phyloP scores from a whole-genome alignment of 768 basidiomycete species.

The Psilocybe cubensis region DNA sequence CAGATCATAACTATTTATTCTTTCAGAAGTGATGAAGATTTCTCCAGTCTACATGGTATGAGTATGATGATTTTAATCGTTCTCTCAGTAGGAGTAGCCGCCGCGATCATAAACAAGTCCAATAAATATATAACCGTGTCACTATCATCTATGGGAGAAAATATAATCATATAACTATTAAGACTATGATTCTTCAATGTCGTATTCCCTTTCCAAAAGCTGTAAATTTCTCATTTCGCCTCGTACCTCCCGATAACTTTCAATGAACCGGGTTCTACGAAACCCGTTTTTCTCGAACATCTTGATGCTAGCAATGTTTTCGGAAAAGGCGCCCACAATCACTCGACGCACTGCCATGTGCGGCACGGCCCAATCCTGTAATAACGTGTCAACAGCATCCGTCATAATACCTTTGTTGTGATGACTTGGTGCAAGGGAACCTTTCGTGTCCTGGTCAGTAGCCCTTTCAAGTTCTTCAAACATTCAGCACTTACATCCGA shows the following conservation, averaged over 20 bases:
- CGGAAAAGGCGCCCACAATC: conserved; percentile 44
- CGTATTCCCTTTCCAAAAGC: neutral
- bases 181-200: no score
- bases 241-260: conserved; percentile 38
- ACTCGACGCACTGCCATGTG: conserved; percentile 58
- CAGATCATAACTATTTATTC: no score
- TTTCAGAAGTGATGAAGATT: no score
- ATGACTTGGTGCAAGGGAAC: conserved; percentile 28
- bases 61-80: no score
- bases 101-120: no score
- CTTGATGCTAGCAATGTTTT: conserved; percentile 58
- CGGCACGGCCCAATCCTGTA: conserved; percentile 63
- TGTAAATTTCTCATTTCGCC: conserved; percentile 37
- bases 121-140: no score
- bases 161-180: no score
- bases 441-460: no score
- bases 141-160: no score
- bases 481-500: conserved; percentile 24
- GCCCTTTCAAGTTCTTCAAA: no score
- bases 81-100: no score
- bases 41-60: no score
- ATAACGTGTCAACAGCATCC: conserved; percentile 53
- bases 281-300: conserved; percentile 77
- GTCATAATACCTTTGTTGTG: conserved; percentile 59
- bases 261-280: conserved; percentile 36